Evolutionary conservation across 192 early-diverging fungal species (phyloP).

Genomic region (Radiomyces spectabilis): DNA sequence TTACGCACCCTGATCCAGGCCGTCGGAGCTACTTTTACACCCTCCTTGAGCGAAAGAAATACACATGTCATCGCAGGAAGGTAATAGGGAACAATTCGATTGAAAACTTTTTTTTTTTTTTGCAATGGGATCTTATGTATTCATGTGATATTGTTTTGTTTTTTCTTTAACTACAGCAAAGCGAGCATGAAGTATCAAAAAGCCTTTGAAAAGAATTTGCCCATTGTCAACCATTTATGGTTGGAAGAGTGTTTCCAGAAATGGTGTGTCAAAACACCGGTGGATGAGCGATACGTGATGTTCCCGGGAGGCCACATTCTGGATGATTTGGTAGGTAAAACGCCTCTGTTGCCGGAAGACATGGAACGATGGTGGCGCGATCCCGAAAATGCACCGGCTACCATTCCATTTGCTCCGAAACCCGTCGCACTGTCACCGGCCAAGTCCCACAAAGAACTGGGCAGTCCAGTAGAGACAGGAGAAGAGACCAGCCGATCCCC

Average conservation of each 20-base stretch:
- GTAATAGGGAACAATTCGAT: no score
- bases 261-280: conserved; percentile 51
- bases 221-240: conserved; percentile 82
- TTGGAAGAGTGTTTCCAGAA: conserved; percentile 67
- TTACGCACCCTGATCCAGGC: no score
- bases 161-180: conserved; percentile 33
- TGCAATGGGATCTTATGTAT: no score
- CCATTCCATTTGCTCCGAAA: neutral
- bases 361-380: neutral
- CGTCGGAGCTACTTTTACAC: no score
- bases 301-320: neutral
- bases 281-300: conserved; percentile 5
- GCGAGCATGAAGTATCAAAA: conserved; percentile 58
- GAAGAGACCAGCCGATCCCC: no score
- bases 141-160: no score
- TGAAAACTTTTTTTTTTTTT: neutral
- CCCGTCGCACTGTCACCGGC: no score
- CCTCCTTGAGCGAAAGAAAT: no score
- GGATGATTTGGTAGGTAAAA: neutral
- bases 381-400: neutral
- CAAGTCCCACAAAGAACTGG: neutral
- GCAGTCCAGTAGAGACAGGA: no score
- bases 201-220: no score
- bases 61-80: no score
- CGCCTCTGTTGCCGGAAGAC: neutral